Base-by-base conservation (phyloP, 192 early-diverging fungal species). In the Coemansia sp. region DNA sequence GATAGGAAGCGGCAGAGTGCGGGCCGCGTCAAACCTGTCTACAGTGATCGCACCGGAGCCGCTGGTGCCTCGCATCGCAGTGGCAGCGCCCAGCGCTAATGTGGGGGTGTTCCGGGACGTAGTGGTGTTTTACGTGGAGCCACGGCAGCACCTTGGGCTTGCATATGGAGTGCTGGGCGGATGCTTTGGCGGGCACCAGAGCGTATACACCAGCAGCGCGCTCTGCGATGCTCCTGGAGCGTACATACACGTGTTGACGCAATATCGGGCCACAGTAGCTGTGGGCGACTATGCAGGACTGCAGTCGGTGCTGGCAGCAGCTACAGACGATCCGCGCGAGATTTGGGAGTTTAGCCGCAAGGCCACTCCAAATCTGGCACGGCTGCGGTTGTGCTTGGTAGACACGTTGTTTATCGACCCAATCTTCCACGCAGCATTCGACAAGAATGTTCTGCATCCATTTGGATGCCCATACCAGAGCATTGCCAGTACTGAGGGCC, bases 91-190 rank as follows among this genome's bases (percentile, higher is more conserved):
- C 23, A 64, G 61, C 28, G 61, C 67, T 11, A 64, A 59, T 10
- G 61, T 59, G 16, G 61, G 54, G 2, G 61, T 59, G 34, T 58
- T 58, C 42, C 53, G 55, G 11, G 66, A 91, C 42, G 81, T 82
- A 2, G 56, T 90, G n/a, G 51, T 89, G 37, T 81, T 60, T 11
- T 84, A 85, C 69, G 72, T 92, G 18, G 92, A 93, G 50, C 88
- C 91, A 7, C 80, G 92, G 6, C 89, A 92, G 51, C 89, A 93
- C 53, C 71, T 90, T 37, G 92, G 92, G 6, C 65, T 93, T 14
- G 73, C 89, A 1, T 67, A 85, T 11, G 82, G 86, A 18, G 77
- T 81, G 6, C 66, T 93, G 9, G 70, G 81, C 49, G 84, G 85
- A 7, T 83, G 90, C 39, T 91, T 78, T 76, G 75, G 80, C 34